A percentile compares a stretch with the other conserved stretches of the same genome.
phyloP scores from a whole-genome alignment of 208 protist species.

The Giardia duodenalis region DNA sequence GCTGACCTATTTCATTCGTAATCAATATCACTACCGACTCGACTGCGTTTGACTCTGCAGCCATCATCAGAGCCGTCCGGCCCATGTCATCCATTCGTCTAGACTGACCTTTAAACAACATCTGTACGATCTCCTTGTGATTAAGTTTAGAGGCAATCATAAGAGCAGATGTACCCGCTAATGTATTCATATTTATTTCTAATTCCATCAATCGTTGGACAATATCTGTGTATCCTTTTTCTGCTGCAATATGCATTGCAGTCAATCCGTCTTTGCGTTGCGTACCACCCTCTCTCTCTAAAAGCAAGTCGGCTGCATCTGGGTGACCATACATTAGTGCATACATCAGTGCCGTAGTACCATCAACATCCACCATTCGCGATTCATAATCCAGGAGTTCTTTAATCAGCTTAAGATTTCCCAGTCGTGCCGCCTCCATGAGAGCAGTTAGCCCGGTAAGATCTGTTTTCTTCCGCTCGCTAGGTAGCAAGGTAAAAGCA shows the following conservation, averaged over 20 bases:
- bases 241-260: not conserved
- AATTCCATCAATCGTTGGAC: not conserved
- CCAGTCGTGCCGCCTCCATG: not conserved
- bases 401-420: not conserved
- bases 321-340: not conserved
- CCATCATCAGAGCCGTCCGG: not conserved
- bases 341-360: not conserved
- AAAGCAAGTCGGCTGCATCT: not conserved
- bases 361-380: not conserved
- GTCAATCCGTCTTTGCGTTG: not conserved
- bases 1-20: not conserved
- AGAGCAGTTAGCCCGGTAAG: not conserved
- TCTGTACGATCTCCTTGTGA: not conserved
- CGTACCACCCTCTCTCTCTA: not conserved
- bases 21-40: not conserved
- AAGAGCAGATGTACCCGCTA: not conserved
- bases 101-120: not conserved
- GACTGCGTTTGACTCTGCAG: not conserved
- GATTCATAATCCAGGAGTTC: not conserved
- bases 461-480: not conserved
- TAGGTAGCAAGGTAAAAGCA: not conserved
- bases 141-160: not conserved
- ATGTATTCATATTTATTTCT: not conserved
- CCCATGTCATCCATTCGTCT: not conserved
- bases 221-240: not conserved